A percentile compares a stretch with the other conserved stretches of the same genome.
Evolutionary conservation across 805 yeast genomes (phyloP).

Genomic region (Saturnispora ahearnii): DNA sequence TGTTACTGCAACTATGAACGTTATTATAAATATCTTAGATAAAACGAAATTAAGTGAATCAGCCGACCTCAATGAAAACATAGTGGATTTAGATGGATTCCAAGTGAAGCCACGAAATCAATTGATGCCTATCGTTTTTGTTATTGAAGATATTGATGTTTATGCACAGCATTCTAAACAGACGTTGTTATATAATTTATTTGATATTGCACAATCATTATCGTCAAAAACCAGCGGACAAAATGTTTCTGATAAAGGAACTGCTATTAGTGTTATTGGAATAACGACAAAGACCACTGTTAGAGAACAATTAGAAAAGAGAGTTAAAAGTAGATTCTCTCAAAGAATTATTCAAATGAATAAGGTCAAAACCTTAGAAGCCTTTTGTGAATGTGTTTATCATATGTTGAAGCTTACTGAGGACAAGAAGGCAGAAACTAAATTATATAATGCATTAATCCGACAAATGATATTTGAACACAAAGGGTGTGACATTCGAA

Average conservation of each 20-base stretch:
- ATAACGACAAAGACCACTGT: slow-evolving; percentile 65
- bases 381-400: slow-evolving; percentile 41
- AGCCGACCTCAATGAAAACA: slow-evolving; percentile 15
- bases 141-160: slow-evolving; percentile 78
- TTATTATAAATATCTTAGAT: slow-evolving; percentile 46
- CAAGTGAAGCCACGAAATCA: slow-evolving; percentile 17
- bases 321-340: slow-evolving; percentile 84
- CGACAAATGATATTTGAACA: slow-evolving; percentile 17
- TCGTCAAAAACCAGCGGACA: slow-evolving; percentile 21
- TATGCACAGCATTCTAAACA: slow-evolving; percentile 70
- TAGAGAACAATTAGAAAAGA: slow-evolving; percentile 76
- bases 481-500: slow-evolving; percentile 25
- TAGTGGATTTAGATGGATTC: slow-evolving; percentile 16
- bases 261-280: slow-evolving; percentile 78
- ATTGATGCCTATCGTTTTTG: slow-evolving; percentile 54
- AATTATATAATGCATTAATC: slow-evolving; percentile 30
- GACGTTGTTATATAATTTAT: slow-evolving; percentile 75
- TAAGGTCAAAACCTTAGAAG: slow-evolving; percentile 38
- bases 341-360: slow-evolving; percentile 62
- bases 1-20: slow-evolving; percentile 51
- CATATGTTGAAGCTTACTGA: slow-evolving; percentile 19
- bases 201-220: slow-evolving; percentile 68
- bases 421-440: background rate
- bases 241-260: slow-evolving; percentile 27
- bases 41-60: slow-evolving; percentile 20